A percentile compares a stretch with the other conserved stretches of the same genome.
These are phyloP conservation scores for Colletotrichum sublineola DNA, from an alignment of 2,329 filamentous ascomycete genomes.

Conservation along the genomic window DNA sequence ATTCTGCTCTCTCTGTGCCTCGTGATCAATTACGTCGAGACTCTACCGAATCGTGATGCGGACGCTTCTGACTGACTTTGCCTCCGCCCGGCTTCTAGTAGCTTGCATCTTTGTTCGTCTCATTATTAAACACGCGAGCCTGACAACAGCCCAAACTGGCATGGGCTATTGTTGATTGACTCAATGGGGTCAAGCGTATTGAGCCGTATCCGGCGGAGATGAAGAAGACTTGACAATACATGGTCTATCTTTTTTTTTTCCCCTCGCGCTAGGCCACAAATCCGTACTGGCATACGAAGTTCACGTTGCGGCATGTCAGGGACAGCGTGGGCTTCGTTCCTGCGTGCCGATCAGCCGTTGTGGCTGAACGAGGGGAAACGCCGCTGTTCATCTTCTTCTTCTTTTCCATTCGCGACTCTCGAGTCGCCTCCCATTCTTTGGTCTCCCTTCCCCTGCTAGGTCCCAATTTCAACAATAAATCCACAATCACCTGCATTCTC, in stretches of 20 bases:
- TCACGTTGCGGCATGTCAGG: background rate
- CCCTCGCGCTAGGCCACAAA: background rate
- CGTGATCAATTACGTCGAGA: background rate
- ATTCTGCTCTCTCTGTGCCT: background rate
- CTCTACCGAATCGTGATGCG: background rate
- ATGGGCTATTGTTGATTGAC: background rate
- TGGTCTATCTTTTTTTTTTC: background rate
- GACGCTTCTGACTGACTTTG: background rate
- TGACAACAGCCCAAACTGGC: conserved; percentile 1
- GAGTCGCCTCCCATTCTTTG: background rate
- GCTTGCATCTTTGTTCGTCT: conserved; percentile 2
- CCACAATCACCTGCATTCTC: background rate
- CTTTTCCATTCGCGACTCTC: background rate
- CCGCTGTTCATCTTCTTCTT: background rate
- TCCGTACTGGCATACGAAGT: background rate
- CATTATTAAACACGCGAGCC: conserved; percentile 25
- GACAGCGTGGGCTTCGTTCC: background rate
- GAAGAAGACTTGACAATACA: conserved; percentile 18
- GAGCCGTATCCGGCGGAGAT: conserved; percentile 14
- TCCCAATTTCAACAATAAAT: background rate
- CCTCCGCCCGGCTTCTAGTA: conserved; percentile 4
- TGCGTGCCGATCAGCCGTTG: conserved; percentile 12
- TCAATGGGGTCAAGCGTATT: background rate
- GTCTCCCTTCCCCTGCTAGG: background rate
- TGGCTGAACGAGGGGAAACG: background rate